These are phyloP conservation scores for Catenaria anguillulae DNA, from an alignment of 371 early-diverging fungal genomes.

Conservation along the genomic window DNA sequence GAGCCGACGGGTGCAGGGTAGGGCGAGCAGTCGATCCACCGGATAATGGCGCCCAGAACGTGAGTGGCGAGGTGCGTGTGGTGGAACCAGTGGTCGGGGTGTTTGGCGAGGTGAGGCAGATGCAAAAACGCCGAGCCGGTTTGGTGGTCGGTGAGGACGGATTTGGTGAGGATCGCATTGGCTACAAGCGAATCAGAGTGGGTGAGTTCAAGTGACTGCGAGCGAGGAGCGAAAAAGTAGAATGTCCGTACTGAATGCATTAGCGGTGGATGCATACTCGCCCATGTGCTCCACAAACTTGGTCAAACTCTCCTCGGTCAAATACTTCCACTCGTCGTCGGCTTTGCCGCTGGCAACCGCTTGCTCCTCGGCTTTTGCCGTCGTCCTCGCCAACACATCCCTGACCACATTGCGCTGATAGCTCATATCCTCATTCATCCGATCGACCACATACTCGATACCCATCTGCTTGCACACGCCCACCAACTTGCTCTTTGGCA, in stretches of 20 bases:
- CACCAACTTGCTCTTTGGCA: not conserved
- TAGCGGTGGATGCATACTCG: not conserved
- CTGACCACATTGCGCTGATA: constrained; percentile 1
- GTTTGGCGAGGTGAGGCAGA: not conserved
- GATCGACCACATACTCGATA: not conserved
- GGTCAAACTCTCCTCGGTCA: not conserved
- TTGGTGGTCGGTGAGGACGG: not conserved
- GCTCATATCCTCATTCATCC: not conserved
- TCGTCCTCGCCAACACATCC: not conserved
- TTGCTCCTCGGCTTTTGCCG: too few species aligned
- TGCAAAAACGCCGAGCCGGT: not conserved
- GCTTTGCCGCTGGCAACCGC: too few species aligned
- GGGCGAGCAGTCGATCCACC: not conserved
- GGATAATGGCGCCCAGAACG: not conserved
- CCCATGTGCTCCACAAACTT: not conserved
- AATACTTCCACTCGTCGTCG: not conserved
- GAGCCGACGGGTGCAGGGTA: not conserved
- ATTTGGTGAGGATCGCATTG: not conserved
- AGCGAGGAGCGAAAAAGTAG: too few species aligned
- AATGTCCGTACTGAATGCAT: not conserved
- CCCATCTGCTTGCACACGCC: not conserved
- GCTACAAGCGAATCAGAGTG: too few species aligned
- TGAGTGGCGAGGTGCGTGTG: not conserved
- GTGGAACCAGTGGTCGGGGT: constrained; percentile 1
- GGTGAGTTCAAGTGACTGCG: too few species aligned